Evolutionary conservation across 1,284 basidiomycete genomes (phyloP).

Genomic region (Mycena sp.): DNA sequence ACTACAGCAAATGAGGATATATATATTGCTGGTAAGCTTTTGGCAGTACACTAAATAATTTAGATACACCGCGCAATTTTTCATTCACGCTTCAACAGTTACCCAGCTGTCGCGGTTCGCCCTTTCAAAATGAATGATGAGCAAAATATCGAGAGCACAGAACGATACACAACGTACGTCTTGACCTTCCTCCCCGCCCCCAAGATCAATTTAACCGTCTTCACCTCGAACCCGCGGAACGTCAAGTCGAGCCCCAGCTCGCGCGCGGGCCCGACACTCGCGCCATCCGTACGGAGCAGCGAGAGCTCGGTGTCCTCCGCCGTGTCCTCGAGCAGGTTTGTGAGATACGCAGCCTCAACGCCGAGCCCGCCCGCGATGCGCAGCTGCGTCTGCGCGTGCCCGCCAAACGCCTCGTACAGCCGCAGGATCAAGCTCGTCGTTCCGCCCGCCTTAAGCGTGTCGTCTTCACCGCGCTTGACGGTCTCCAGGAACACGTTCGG

Average conservation of each 20-base stretch:
- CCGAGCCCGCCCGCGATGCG: constrained; percentile 62
- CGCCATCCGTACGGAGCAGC: constrained; percentile 50
- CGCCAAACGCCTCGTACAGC: constrained; percentile 92
- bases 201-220: constrained; percentile 79
- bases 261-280: no score
- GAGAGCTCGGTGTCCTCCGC: constrained; percentile 52
- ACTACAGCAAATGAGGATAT: no score
- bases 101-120: constrained; percentile 54
- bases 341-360: constrained; percentile 70
- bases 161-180: constrained; percentile 6
- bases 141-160: not conserved
- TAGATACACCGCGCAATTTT: no score
- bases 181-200: constrained; percentile 19
- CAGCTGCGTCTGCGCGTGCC: constrained; percentile 77
- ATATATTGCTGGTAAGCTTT: no score
- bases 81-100: constrained; percentile 19
- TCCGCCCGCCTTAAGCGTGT: constrained; percentile 63
- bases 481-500: constrained; percentile 92
- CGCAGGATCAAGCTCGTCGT: constrained; percentile 77
- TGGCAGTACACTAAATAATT: no score
- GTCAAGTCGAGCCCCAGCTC: constrained; percentile 57
- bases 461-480: constrained; percentile 93
- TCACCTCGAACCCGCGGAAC: constrained; percentile 88
- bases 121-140: constrained; percentile 3
- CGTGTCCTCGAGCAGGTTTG: constrained; percentile 89